Base-by-base conservation (phyloP, 306 rosid genomes). In the Pyrus betulifolia region DNA sequence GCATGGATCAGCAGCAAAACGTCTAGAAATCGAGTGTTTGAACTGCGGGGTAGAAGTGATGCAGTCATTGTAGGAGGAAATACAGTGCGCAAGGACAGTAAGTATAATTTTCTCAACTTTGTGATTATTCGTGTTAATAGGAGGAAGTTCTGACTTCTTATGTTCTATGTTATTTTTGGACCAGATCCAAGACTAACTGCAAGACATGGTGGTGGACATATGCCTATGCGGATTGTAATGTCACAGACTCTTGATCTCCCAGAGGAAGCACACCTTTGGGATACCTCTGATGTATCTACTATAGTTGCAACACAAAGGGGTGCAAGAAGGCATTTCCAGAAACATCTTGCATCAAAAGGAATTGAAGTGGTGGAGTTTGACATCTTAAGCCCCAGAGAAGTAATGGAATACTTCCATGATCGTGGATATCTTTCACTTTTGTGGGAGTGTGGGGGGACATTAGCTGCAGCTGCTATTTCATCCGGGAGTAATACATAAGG, bases 391-490 rank as follows among this genome's bases (percentile, higher is more conserved):
- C 86, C 97, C 54, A 82, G 90, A 68, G 97, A 95, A 42, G 91
- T 95, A 11, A 90, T 95, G 97, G 99, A 95, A 70, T 90, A 95
- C 80, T 92, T 92, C 78, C 91, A 90, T 30, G 89, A 88, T 85
- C 97, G 97, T 11, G 97, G 97, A 25, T 87, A 87, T 85, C 96
- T 95, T 86, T 95, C 97, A 22, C 84, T 95, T 82, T 85, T 90
- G 59, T 95, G 98, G 98, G 97, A 92, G 82, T 92, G 97, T 1
- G 98, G 97, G 78, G 98, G 98, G 77, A 89, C 96, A 33, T 81
- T 95, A 80, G 92, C 98, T 67, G 98, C 97, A 4, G 87, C 98
- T 67, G 98, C 98, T 71, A 92, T 95, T 83, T 89, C 95, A 57
- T 79, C 96, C 74, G 96, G 96, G 98, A 79, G 88, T 92, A 67